Evolutionary conservation across 1,284 basidiomycete genomes (phyloP).

Genomic region (Fomitopsis pinicola): DNA sequence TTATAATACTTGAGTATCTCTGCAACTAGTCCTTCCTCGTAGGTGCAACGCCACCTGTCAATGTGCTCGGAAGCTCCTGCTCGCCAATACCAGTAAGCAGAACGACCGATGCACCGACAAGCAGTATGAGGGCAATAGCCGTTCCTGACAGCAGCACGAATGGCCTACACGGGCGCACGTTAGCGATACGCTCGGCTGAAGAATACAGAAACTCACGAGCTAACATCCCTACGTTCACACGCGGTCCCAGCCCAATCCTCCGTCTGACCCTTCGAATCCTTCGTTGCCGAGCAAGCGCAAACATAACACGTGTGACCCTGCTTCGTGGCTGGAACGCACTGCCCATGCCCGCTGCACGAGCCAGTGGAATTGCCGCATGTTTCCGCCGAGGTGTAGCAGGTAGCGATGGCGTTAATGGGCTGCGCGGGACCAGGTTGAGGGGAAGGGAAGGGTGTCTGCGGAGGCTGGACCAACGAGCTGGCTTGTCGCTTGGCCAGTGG

Average conservation of each 20-base stretch:
- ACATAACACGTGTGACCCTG: constrained; percentile 69
- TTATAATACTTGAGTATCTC: too few species aligned
- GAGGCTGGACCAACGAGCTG: constrained; percentile 29
- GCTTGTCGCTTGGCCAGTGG: constrained; percentile 27
- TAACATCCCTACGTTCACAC: constrained; percentile 76
- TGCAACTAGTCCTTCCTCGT: constrained; percentile 42
- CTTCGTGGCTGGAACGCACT: constrained; percentile 56
- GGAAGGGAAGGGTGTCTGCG: constrained; percentile 50
- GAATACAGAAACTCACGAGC: constrained; percentile 46
- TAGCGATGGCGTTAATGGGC: constrained; percentile 57
- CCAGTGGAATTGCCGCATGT: constrained; percentile 60
- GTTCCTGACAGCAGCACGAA: constrained; percentile 74
- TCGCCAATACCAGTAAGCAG: constrained; percentile 60
- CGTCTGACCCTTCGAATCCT: constrained; percentile 43
- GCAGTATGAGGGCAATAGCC: constrained; percentile 54
- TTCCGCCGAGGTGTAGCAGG: constrained; percentile 54
- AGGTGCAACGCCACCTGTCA: constrained; percentile 55
- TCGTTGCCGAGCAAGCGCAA: constrained; percentile 61
- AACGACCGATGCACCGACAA: constrained; percentile 63
- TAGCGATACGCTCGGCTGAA: background rate
- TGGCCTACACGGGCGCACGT: constrained; percentile 36
- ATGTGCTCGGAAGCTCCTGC: constrained; percentile 63
- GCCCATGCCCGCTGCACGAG: constrained; percentile 65
- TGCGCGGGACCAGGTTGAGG: constrained; percentile 41
- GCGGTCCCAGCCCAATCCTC: constrained; percentile 68